phyloP scores from a whole-genome alignment of 1,284 basidiomycete species.

The Ustilago crameri region DNA sequence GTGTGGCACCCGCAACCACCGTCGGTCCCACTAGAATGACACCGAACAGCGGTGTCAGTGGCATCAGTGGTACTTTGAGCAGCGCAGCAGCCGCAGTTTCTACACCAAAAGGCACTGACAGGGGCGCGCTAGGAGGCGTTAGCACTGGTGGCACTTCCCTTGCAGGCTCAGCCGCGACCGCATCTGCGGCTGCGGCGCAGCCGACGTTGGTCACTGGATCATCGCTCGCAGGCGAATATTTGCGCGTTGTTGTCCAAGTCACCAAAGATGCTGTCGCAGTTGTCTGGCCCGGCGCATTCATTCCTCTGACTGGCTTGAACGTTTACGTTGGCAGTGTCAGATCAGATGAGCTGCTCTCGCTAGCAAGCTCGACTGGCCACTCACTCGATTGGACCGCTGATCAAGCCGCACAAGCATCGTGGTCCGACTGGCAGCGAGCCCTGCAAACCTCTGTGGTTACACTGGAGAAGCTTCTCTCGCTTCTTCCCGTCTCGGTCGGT shows the following conservation, averaged over 20 bases:
- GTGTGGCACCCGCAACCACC: constrained; percentile 23
- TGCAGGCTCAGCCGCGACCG: constrained; percentile 17
- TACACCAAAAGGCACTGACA: constrained; percentile 14
- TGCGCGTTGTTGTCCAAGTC: constrained; percentile 88
- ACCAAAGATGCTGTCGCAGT: constrained; percentile 90
- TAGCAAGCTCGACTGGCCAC: constrained; percentile 71
- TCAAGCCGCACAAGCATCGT: constrained; percentile 28
- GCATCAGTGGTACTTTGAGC: constrained; percentile 24
- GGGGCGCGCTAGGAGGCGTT: constrained; percentile 10
- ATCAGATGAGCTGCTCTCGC: constrained; percentile 78
- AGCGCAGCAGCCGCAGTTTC: constrained; percentile 16
- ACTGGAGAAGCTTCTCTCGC: constrained; percentile 56
- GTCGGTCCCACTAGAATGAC: constrained; percentile 55
- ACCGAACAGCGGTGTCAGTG: constrained; percentile 51
- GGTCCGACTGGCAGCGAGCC: constrained; percentile 56
- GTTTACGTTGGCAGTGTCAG: constrained; percentile 86
- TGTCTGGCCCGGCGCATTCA: constrained; percentile 76
- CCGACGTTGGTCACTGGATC: constrained; percentile 78
- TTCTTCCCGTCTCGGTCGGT: constrained; percentile 57
- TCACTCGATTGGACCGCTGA: constrained; percentile 28
- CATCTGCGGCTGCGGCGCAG: constrained; percentile 21
- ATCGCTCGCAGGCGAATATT: constrained; percentile 86
- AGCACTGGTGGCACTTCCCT: constrained; percentile 19
- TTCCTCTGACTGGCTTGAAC: constrained; percentile 80
- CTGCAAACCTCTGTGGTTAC: constrained; percentile 47